Base-by-base conservation (phyloP, 352 stramenopile species). In the Phytophthora pini region DNA sequence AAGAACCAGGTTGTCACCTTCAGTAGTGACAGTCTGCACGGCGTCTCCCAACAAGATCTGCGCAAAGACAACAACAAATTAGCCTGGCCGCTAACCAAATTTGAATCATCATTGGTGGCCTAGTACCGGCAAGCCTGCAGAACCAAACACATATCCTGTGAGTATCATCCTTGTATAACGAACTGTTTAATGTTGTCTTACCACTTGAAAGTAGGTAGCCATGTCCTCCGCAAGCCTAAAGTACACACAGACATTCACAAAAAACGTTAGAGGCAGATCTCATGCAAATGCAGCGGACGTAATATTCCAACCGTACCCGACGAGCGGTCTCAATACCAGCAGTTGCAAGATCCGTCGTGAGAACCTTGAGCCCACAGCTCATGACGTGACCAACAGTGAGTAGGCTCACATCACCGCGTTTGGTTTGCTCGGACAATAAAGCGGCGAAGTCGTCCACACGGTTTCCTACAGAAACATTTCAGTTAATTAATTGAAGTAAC, bases 1-100 rank as follows among this genome's bases (percentile, higher is more conserved):
- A 29, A 99, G 77, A 71, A 99, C 97, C 51, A 97, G 85, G 76
- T 98, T 99, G 61, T 99, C 96, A 46, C 96, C 96, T 73, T 98
- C 96, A 4, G 97, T 95, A 1, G 96, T 99, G 51, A 97, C 96
- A 44, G 89, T 96, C 66, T 98, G 93, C 10, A 98, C 79, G 50
- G 97, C 97, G 41, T 97, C 94, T 15, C 87, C 90, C 11, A 96
- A 72, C 29, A 98, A 70, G 59, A 94, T 77, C 62, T 76, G 44
- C 29, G 53, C 40, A 59, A 47, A 53, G 29, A 45, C 13, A 44
- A 22, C 3, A 34, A 12, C 17, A 64, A 11, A 36, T 60, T 48
- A 47, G 46, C 44, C 49, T 31, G 79, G 27, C 95, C 57, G 73
- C 15, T 20, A 7, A 10, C 22, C n/a, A 20, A 43, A n/a, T 22